Evolutionary conservation across 345 rosid genomes (phyloP).

Genomic region (Raphanus sativus): DNA sequence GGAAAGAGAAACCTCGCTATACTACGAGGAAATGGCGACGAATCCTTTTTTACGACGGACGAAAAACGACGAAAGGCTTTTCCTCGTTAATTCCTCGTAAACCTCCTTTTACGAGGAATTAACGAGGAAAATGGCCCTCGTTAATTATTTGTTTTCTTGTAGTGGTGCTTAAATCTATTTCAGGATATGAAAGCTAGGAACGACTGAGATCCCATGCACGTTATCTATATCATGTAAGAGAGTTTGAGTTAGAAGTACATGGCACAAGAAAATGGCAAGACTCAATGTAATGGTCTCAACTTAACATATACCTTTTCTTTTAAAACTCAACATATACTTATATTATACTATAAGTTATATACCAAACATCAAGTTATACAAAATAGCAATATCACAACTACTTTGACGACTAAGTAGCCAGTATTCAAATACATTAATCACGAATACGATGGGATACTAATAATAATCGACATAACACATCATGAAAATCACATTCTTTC

Average conservation of each 20-base stretch:
- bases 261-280: constrained; percentile 3
- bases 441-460: constrained; percentile 6
- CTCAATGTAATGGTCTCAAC: not conserved
- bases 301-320: not conserved
- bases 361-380: not conserved
- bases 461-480: constrained; percentile 14
- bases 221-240: not conserved
- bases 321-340: too few relatives aligned
- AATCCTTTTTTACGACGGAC: too few relatives aligned
- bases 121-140: too few relatives aligned
- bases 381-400: not conserved
- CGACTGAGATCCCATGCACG: not conserved
- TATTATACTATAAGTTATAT: not conserved
- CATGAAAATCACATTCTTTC: constrained; percentile 41
- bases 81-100: too few relatives aligned
- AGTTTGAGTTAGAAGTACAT: not conserved
- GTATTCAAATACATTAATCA: constrained; percentile 8
- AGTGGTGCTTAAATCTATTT: not conserved
- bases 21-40: too few relatives aligned
- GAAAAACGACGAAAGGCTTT: too few relatives aligned
- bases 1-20: too few relatives aligned
- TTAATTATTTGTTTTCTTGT: too few relatives aligned
- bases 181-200: not conserved
- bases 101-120: too few relatives aligned
- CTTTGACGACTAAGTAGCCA: constrained; percentile 29